Percentiles rank a stretch among this genome's conserved stretches.
These are phyloP conservation scores for Phytomonas sp. DNA, from an alignment of 208 protist species.

Conservation along the genomic window DNA sequence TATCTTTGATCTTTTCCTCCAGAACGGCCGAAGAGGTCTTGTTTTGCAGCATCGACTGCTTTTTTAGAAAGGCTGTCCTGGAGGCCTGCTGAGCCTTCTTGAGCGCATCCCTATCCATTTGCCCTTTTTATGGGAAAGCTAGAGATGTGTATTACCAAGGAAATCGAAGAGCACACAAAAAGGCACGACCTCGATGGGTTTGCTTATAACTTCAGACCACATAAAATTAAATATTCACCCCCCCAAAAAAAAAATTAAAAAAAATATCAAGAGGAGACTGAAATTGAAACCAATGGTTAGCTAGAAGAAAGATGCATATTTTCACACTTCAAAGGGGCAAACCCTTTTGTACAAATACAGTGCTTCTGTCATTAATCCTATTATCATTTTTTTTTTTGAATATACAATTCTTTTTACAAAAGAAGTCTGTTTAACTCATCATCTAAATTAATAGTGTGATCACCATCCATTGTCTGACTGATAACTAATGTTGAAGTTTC, in stretches of 20 bases:
- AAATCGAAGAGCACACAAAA: background rate
- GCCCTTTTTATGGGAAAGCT: background rate
- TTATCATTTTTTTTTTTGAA: background rate
- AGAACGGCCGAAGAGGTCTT: slow-evolving; percentile 56
- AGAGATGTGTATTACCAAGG: background rate
- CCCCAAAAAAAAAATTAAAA: slow-evolving; percentile 3
- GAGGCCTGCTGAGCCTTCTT: slow-evolving; percentile 61
- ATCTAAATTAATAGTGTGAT: slow-evolving; percentile 20
- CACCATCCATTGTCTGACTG: background rate
- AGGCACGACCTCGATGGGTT: background rate
- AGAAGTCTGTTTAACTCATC: slow-evolving; percentile 17
- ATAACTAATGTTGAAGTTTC: background rate
- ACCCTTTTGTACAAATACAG: background rate
- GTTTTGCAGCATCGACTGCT: slow-evolving; percentile 44
- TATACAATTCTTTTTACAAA: background rate
- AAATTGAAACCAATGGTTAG: background rate
- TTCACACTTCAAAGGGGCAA: slow-evolving; percentile 2
- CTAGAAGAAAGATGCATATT: background rate
- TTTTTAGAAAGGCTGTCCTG: slow-evolving; percentile 57
- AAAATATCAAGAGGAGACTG: slow-evolving; percentile 4
- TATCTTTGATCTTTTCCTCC: slow-evolving; percentile 63
- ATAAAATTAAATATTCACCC: slow-evolving; percentile 7
- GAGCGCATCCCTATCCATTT: slow-evolving; percentile 53
- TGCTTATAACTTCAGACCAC: background rate
- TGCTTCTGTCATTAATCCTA: background rate